Base-by-base conservation (phyloP, 1,139 yeast species). In the Dujonia santamariae region DNA sequence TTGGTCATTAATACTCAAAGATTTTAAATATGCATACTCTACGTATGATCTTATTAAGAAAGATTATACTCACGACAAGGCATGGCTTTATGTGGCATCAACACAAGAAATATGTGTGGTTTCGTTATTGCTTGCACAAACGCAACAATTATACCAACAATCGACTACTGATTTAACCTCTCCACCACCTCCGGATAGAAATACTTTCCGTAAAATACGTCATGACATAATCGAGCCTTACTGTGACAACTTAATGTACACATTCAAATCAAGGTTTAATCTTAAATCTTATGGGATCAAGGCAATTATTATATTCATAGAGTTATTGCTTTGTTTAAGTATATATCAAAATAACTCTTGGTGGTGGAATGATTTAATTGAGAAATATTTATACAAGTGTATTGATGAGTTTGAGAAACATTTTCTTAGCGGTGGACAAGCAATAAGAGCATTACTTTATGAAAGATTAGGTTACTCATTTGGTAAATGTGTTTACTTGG, bases 1-100 rank as follows among this genome's bases (percentile, higher is more conserved):
- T 56, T 87, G 95, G 87, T 80, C 92, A 6, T 76, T 92, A 47
- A 85, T 92, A 77, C 62, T 90, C 17, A 77, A 90, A 30, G 97
- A 92, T 59, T 92, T 85, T 65, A 82, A 82, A 53, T 81, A 80
- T 43, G 94, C 97, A 7, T 83, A 85, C 51, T 70, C 85, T 2
- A 82, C 90, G 1, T 92, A 92, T 54, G 97, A 92, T 41, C 56
- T 86, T 38, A 69, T 88, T 26, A 82, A 82, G 43, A 83, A 85
- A 47, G 97, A 90, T 53, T 83, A 81, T 47, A 69, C 78, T 24
- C 75, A 75, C 42, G 95, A 85, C 48, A 84, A 82, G 56, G 88
- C 95, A 1, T 86, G 95, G 90, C 63, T 72, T 4, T 83, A 86
- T 48, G 72, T 85, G 37, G 96, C 97, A 0, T 80, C 95, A 0